Conservation (phyloP, 2,329 filamentous ascomycete genomes). For the Fusarium vanettenii region DNA sequence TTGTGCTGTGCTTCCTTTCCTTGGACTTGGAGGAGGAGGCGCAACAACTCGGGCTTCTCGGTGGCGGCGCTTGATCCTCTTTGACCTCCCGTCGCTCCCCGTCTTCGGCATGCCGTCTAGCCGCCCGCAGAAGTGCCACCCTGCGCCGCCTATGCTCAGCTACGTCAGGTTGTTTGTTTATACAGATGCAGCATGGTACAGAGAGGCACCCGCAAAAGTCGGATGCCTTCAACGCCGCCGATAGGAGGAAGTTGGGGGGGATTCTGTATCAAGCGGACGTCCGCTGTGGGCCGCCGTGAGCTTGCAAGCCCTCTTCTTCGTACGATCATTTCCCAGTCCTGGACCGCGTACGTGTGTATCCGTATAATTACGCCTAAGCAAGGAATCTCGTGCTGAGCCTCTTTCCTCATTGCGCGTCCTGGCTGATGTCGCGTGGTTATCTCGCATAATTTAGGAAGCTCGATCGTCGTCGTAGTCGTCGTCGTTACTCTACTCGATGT, state of each 20-base stretch:
- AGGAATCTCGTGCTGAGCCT: conserved; percentile 4
- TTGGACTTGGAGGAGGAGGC: neutral
- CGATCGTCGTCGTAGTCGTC: neutral
- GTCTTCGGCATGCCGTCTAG: neutral
- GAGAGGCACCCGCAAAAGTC: neutral
- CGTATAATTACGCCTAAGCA: neutral
- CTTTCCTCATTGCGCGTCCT: conserved; percentile 4
- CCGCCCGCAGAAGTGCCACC: neutral
- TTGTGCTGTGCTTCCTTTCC: conserved; percentile 1
- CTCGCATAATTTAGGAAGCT: neutral
- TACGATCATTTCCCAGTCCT: neutral
- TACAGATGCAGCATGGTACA: neutral
- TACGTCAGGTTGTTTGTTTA: neutral
- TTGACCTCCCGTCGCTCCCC: neutral
- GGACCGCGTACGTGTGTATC: neutral
- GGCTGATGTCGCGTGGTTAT: neutral
- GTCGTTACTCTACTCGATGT: neutral
- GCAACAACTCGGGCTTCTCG: conserved; percentile 1
- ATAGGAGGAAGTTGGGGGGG: neutral
- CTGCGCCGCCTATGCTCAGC: neutral
- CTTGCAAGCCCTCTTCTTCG: neutral
- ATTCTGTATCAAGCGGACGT: neutral
- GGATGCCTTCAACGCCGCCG: neutral
- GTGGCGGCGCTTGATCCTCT: conserved; percentile 6
- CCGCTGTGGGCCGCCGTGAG: neutral